These are phyloP conservation scores for Pseudocercospora fuligena DNA, from an alignment of 2,329 filamentous ascomycete genomes.

Conservation along the genomic window DNA sequence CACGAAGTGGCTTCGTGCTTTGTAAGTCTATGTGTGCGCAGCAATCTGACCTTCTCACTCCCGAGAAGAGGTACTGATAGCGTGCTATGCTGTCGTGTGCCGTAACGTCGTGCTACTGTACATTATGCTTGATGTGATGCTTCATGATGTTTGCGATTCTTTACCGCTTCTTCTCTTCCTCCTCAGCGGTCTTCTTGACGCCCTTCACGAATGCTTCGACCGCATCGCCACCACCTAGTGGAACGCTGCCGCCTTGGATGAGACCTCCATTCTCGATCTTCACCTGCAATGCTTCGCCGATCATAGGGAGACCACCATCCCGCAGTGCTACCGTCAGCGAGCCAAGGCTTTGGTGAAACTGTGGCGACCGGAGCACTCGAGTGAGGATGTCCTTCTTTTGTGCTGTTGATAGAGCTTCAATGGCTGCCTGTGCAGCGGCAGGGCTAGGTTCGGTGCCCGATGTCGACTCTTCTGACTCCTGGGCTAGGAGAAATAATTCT, in stretches of 20 bases:
- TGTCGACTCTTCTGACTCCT: conserved; percentile 62
- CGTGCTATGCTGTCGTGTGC: not conserved
- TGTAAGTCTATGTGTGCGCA: not conserved
- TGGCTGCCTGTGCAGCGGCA: conserved; percentile 72
- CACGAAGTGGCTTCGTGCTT: not conserved
- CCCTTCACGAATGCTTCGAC: conserved; percentile 91
- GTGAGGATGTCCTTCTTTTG: conserved; percentile 83
- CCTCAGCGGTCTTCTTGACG: conserved; percentile 77
- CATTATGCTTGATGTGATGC: not conserved
- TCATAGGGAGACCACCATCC: conserved; percentile 87
- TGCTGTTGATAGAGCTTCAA: conserved; percentile 70
- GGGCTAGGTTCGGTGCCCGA: conserved; percentile 63
- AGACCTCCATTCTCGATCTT: conserved; percentile 84
- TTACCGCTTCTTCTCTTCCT: conserved; percentile 47
- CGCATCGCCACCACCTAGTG: conserved; percentile 84
- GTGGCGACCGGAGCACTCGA: conserved; percentile 83
- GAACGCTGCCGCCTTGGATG: conserved; percentile 76
- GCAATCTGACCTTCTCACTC: not conserved
- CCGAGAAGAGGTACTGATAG: not conserved
- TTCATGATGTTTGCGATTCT: not conserved
- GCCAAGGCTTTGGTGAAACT: conserved; percentile 84
- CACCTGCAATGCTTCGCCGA: conserved; percentile 83
- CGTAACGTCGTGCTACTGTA: not conserved
- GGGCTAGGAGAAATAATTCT: conserved; percentile 74
- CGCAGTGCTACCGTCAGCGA: conserved; percentile 86